Evolutionary conservation across 2,329 filamentous ascomycete genomes (phyloP).

Genomic region (Fusarium sulawesiense): DNA sequence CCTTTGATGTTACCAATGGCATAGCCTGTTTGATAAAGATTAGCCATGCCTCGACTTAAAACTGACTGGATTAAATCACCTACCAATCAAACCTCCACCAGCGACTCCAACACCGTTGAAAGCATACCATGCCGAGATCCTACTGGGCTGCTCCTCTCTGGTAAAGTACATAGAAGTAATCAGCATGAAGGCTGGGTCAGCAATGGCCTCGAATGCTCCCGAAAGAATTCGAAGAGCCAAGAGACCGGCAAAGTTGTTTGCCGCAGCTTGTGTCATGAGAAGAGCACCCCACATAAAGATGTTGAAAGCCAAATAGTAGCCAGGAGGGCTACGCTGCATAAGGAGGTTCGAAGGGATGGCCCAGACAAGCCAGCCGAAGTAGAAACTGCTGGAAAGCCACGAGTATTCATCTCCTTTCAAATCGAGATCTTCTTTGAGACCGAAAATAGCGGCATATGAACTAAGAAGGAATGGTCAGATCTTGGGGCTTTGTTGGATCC

Average conservation of each 20-base stretch:
- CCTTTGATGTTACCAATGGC: conserved; percentile 70
- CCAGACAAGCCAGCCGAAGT: conserved; percentile 55
- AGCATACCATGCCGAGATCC: conserved; percentile 69
- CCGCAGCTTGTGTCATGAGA: conserved; percentile 63
- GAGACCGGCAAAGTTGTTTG: conserved; percentile 66
- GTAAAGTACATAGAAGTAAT: conserved; percentile 76
- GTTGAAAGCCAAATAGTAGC: conserved; percentile 54
- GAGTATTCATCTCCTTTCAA: conserved; percentile 69
- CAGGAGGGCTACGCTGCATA: conserved; percentile 51
- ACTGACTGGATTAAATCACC: neutral
- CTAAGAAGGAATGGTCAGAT: conserved; percentile 9
- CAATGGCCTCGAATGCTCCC: conserved; percentile 71
- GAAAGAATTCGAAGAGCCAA: conserved; percentile 68
- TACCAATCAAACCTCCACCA: conserved; percentile 61
- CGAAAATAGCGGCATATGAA: conserved; percentile 74
- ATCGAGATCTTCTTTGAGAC: conserved; percentile 67
- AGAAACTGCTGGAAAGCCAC: conserved; percentile 53
- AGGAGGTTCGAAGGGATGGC: conserved; percentile 48
- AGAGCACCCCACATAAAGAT: conserved; percentile 68
- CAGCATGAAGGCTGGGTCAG: conserved; percentile 65
- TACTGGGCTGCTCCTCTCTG: conserved; percentile 68
- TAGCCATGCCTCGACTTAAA: neutral
- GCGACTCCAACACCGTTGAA: conserved; percentile 70
- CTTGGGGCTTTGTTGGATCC: too few relatives aligned
- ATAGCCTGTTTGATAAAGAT: conserved; percentile 52